These are phyloP conservation scores for Physaria fendleri DNA, from an alignment of 345 rosid genomes.

Conservation along the genomic window DNA sequence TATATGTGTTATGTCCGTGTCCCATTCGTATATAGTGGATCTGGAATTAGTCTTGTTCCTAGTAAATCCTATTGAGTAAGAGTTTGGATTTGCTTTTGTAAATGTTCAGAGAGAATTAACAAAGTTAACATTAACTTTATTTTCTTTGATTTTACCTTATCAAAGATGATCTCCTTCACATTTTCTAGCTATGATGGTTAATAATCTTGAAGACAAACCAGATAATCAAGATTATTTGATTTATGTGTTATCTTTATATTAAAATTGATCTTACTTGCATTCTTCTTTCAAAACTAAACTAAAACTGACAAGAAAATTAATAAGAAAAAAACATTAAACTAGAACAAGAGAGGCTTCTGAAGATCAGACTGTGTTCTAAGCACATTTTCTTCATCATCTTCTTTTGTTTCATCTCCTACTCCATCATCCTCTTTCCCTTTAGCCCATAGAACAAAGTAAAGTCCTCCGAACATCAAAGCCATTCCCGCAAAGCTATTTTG, in stretches of 20 bases:
- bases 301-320: neutral
- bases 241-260: neutral
- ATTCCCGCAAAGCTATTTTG: constrained; percentile 47
- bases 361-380: constrained; percentile 35
- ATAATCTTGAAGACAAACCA: constrained; percentile 21
- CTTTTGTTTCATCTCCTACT: constrained; percentile 5
- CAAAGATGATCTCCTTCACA: neutral
- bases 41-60: constrained; percentile 28
- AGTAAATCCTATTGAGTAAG: constrained; percentile 41
- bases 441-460: constrained; percentile 84
- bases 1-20: too few relatives aligned
- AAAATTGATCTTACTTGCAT: constrained; percentile 5
- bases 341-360: constrained; percentile 57
- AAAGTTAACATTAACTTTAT: neutral
- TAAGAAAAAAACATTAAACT: constrained; percentile 20
- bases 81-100: neutral
- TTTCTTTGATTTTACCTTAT: too few relatives aligned
- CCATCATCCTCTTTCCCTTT: constrained; percentile 64
- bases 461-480: constrained; percentile 71
- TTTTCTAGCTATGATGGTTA: constrained; percentile 9
- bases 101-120: constrained; percentile 9
- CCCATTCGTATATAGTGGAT: too few relatives aligned
- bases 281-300: constrained; percentile 4
- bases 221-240: constrained; percentile 11
- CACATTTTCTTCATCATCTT: constrained; percentile 30